Conservation (phyloP, 2,329 filamentous ascomycete genomes). For the Aspergillus flavus region DNA sequence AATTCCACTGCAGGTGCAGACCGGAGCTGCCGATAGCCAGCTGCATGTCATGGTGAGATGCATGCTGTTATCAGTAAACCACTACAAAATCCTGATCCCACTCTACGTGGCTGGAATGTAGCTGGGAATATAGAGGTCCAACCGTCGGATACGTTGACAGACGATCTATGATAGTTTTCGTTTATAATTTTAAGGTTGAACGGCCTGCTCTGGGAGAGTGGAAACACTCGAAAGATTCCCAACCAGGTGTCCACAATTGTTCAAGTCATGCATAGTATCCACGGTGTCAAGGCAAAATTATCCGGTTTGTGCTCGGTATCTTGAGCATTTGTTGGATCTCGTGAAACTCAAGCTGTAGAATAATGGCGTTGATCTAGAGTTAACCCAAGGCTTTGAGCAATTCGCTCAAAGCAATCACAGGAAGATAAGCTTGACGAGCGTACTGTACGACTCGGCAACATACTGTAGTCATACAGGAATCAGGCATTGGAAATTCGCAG, state of each 20-base stretch:
- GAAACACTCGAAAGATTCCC: background rate
- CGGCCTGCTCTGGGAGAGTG: background rate
- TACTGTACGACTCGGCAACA: background rate
- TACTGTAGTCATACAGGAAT: background rate
- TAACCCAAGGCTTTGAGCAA: background rate
- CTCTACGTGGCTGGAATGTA: background rate
- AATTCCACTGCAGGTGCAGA: constrained; percentile 1
- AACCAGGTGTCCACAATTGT: background rate
- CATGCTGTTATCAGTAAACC: background rate
- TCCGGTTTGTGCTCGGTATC: background rate
- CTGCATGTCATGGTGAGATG: constrained; percentile 3
- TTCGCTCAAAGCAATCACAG: background rate
- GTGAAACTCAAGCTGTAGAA: background rate
- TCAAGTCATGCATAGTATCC: background rate
- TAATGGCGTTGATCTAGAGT: background rate
- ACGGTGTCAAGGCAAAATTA: background rate
- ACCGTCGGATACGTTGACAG: background rate
- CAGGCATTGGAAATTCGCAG: background rate
- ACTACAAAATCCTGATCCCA: background rate
- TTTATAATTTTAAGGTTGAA: background rate
- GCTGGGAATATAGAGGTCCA: background rate
- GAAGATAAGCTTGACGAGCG: background rate
- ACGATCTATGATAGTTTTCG: background rate
- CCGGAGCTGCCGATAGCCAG: constrained; percentile 3
- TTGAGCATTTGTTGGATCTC: background rate